Base-by-base conservation (phyloP, 768 basidiomycete genomes). In the Phallus indusiatus region DNA sequence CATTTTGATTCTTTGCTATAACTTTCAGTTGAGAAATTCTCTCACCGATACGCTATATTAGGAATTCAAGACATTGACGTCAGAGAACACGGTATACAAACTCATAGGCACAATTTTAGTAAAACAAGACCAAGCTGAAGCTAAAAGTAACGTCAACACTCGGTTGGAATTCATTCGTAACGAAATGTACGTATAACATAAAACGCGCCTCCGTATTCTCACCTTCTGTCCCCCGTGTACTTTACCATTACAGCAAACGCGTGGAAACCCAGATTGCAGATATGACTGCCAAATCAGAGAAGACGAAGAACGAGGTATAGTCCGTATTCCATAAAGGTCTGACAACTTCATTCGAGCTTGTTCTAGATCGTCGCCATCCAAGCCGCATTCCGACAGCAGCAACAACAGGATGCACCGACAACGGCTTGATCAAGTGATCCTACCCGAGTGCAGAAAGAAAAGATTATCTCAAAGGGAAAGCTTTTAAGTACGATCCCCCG, bases 51-150 rank as follows among this genome's bases (percentile, higher is more conserved):
- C 28, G 28, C 58, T 58, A 52, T 21, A 22, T 68, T n/a, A 97
- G 94, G 95, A 97, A 74, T 93, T 98, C 67, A 74, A 77, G 17
- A 74, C 77, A 28, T 71, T 97, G 57, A 86, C 85, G 47, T 74
- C 84, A 4, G 79, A 84, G 60, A 95, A 94, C 68, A 79, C 77
- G 16, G 81, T 98, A 7, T 98, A 85, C 77, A 98, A 97, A 75
- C 81, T 90, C 33, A 80, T 95, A 42, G 95, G 95, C 1, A 91
- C 93, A 1, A 87, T 94, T 6, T 80, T 97, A 24, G 84, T 97
- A 9, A 82, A 86, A 65, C 94, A 97, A 72, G 94, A 96, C 64
- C 85, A 86, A 66, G 72, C 72, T 6, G 95, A 96, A 64, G 95
- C 94, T 34, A 88, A 88, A 69, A 75, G 72, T 63, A 96, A 91